A percentile compares a stretch with the other conserved stretches of the same genome.
phyloP scores from a whole-genome alignment of 805 yeast genomes.

The Dipodascopsis uninucleata region DNA sequence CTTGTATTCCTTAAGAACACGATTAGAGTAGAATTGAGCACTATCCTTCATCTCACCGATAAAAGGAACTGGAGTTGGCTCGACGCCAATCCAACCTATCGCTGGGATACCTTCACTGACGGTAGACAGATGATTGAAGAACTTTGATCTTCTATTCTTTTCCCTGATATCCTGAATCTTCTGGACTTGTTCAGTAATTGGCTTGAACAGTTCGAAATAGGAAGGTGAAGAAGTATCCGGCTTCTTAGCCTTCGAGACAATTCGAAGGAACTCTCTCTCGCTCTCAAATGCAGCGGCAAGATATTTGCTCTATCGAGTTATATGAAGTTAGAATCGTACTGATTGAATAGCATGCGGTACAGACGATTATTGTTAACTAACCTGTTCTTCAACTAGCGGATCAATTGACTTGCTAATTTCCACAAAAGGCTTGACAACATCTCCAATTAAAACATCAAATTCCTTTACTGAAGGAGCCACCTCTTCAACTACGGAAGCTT shows the following conservation, averaged over 20 bases:
- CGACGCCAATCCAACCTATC: constrained; percentile 82
- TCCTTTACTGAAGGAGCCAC: constrained; percentile 28
- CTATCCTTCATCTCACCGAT: constrained; percentile 84
- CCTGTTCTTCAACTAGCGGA: constrained; percentile 52
- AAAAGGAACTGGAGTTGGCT: constrained; percentile 63
- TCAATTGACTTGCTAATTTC: constrained; percentile 52
- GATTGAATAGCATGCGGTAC: neutral
- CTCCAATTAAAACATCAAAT: constrained; percentile 53
- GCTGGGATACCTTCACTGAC: constrained; percentile 87
- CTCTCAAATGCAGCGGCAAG: constrained; percentile 55
- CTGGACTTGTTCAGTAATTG: constrained; percentile 61
- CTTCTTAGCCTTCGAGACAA: constrained; percentile 59
- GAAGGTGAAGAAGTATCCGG: constrained; percentile 50
- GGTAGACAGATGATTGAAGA: constrained; percentile 70
- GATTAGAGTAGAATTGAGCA: constrained; percentile 90
- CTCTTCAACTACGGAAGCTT: constrained; percentile 21
- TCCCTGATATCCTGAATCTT: constrained; percentile 67
- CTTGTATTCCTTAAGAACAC: constrained; percentile 79
- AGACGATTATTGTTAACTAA: constrained; percentile 11
- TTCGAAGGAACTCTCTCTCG: constrained; percentile 56
- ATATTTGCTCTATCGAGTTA: constrained; percentile 23
- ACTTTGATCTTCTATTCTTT: constrained; percentile 61
- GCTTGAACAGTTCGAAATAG: constrained; percentile 56
- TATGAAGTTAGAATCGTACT: neutral
- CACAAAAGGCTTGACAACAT: constrained; percentile 58